Evolutionary conservation across 257 asterid species (phyloP), one percentile per base, ranked within the genome.

Genomic region (Solanum neorickii): DNA sequence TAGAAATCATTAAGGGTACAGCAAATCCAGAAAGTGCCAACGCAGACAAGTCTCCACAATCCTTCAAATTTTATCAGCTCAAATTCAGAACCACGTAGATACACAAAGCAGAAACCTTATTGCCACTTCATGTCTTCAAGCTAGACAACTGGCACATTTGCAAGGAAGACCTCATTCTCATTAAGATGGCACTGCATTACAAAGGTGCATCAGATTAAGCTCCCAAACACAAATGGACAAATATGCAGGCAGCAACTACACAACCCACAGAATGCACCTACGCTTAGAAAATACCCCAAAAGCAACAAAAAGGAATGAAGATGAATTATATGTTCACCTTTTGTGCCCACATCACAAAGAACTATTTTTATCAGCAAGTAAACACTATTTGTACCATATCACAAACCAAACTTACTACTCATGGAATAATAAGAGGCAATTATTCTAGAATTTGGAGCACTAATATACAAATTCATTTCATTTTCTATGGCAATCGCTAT

Each of bases 111-210:
- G 33, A 65, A 69, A 39, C 35, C 29, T 47, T 60, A 29, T 44
- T 31, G 46, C 16, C 80, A 12, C 77, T 85, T 37, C 31, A 29
- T 13, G 31, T 12, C 66, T 60, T 84, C 76, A 23, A n/a, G 85
- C 14, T 37, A 27, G 66, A n/a, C 56, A 25, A 65, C 80, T 84
- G n/a, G 42, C 62, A 47, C 85, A 80, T 29, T 18, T 62, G 65
- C 87, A 5, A 20, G 23, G 77, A 20, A 44, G 87, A 35, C 20
- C 68, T 39, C 83, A 27, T 27, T 37, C 23, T 80, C 83, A 9
- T 52, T 85, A 85, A 18, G 87, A 85, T 70, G 87, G 87, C 87
- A 85, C 87, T 85, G 87, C 82, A 70, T 29, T n/a, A 80, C 18
- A 46, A 47, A 47, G 85, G 49, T 47, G 14, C n/a, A 20, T 29